Evolutionary conservation across 2,329 filamentous ascomycete species (phyloP), one percentile per base, ranked within the genome.

Genomic region (Diaporthe nobilis): DNA sequence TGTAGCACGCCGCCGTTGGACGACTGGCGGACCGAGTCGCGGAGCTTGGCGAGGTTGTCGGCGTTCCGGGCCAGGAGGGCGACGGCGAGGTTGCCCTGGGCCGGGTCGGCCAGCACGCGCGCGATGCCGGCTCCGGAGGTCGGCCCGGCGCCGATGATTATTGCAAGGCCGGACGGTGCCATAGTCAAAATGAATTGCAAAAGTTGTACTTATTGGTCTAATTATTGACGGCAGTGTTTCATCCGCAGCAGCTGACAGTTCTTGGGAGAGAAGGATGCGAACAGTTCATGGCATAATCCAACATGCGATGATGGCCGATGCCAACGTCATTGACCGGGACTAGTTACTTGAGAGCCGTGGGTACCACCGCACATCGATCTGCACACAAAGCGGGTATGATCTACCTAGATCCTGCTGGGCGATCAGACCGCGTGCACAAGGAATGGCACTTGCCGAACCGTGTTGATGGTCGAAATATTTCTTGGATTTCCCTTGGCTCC

Each of bases 71-170:
- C 88, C 60, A 90, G 85, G 10, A 90, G 84, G 22, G 89, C 89
- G 12, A 91, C 86, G 34, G 89, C 89, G 63, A 90, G 84, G 79
- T 91, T 90, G 47, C 89, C 89, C 42, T 90, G 86, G 0, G 83
- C 82, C 1, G 87, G 86, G 63, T 84, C 81, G 3, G 89, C 87
- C 53, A 91, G 86, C 49, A 90, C 85, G 28, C 88, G 85, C 31
- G 88, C 88, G n/a, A 91, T 91, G 57, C 90, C 89, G 15, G 87
- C 86, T 15, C 88, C 88, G 82, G 88, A 81, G n/a, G 79, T 81
- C 12, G 87, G 87, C 63, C 88, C 87, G 47, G 87, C 88, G 47
- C 88, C 88, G 49, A 89, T 85, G 57, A 89, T 81, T 71, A 90
- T 88, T 63, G 87, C 88, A 25, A 89, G 83, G 73, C 87, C 88